phyloP scores from a whole-genome alignment of 176 grass and related monocot species.

The Bolboschoenus planiculmis region DNA sequence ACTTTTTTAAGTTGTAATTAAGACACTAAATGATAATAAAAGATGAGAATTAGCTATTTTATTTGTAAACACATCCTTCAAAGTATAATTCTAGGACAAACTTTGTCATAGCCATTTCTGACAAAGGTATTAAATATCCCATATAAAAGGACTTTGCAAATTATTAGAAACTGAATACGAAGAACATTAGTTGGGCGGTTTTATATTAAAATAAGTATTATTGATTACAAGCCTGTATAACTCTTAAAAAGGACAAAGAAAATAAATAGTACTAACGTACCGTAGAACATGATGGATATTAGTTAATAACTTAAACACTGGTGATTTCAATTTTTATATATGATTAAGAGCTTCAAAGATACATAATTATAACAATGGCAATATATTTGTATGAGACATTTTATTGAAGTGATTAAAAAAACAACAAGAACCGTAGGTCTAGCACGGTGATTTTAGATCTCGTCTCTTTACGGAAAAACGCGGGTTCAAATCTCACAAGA shows the following conservation, averaged over 20 bases:
- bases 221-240: not conserved
- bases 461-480: no score
- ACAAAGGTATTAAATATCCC: not conserved
- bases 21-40: not conserved
- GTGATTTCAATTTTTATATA: no score
- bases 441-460: no score
- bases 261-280: not conserved
- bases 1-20: not conserved
- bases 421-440: no score
- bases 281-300: not conserved
- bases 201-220: not conserved
- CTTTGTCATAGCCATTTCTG: not conserved
- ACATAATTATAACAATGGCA: no score
- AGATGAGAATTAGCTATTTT: no score
- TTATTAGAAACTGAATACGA: not conserved
- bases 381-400: no score
- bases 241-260: not conserved
- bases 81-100: not conserved
- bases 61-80: no score
- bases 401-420: no score
- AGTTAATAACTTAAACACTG: not conserved
- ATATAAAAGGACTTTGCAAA: not conserved
- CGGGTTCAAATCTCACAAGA: no score
- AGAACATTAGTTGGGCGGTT: not conserved
- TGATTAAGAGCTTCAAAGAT: no score